phyloP scores from a whole-genome alignment of 2,329 filamentous ascomycete species.

The Aspergillus tamarii region DNA sequence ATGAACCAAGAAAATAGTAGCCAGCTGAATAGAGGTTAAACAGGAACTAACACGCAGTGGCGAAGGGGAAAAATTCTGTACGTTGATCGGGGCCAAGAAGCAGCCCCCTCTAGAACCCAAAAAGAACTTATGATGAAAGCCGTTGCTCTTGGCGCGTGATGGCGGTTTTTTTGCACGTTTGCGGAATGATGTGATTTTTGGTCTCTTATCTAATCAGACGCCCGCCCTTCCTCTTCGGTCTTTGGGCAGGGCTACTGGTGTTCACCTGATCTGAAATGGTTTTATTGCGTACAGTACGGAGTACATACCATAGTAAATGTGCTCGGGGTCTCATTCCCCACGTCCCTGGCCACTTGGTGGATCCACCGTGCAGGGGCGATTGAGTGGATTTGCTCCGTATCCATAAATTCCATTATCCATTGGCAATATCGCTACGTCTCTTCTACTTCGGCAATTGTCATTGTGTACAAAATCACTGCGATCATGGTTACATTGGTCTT shows the following conservation, averaged over 20 bases:
- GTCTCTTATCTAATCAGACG: not conserved
- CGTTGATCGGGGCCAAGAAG: not conserved
- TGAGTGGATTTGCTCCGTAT: no score
- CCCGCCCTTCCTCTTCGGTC: not conserved
- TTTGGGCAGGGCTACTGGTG: not conserved
- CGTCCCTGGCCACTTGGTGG: not conserved
- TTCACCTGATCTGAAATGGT: not conserved
- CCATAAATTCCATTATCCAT: no score
- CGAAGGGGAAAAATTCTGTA: not conserved
- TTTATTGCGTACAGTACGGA: no score
- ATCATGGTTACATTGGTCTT: no score
- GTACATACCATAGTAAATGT: not conserved
- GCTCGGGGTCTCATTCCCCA: not conserved
- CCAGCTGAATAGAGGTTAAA: not conserved
- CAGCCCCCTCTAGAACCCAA: not conserved
- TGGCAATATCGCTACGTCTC: no score
- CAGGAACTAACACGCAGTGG: not conserved
- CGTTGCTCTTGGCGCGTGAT: constrained; percentile 2
- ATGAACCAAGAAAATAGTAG: not conserved
- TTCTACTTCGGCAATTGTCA: no score
- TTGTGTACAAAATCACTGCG: no score
- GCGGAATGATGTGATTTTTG: not conserved
- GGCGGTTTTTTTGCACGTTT: not conserved
- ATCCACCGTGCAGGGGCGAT: not conserved
- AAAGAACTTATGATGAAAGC: constrained; percentile 1